Percentiles rank a stretch among this genome's conserved stretches.
Conservation (phyloP, 805 yeast genomes). For the Yarrowia sp. region DNA sequence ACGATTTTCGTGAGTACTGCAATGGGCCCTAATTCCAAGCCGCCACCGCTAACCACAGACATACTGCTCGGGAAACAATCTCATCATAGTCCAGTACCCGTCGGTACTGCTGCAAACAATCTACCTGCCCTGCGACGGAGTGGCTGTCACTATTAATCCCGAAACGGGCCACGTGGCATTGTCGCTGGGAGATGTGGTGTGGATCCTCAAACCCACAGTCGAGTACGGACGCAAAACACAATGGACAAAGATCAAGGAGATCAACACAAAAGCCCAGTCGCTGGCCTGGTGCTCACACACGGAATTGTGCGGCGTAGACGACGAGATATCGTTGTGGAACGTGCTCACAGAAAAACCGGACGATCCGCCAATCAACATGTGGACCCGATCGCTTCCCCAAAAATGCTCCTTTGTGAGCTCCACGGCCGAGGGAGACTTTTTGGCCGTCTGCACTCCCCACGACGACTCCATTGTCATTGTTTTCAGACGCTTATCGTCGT, state of each 20-base stretch:
- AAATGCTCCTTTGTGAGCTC: constrained; percentile 8
- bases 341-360: constrained; percentile 1
- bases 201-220: constrained; percentile 32
- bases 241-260: constrained; percentile 50
- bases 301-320: not conserved
- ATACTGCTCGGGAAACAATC: constrained; percentile 85
- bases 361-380: not conserved
- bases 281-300: constrained; percentile 4
- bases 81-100: constrained; percentile 59
- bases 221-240: constrained; percentile 30
- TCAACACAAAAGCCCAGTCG: constrained; percentile 43
- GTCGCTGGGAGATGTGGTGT: constrained; percentile 29
- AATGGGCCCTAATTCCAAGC: too few relatives aligned
- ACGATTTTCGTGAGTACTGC: constrained; percentile 10
- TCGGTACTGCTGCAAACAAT: constrained; percentile 67
- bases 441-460: constrained; percentile 11
- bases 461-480: constrained; percentile 3
- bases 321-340: not conserved
- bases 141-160: constrained; percentile 60
- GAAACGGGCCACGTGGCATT: constrained; percentile 49
- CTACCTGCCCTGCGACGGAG: constrained; percentile 63
- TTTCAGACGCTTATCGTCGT: not conserved
- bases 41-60: too few relatives aligned
- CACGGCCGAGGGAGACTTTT: constrained; percentile 17
- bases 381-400: not conserved